phyloP scores from a whole-genome alignment of 805 yeast genomes.

The Candida nemodendra region DNA sequence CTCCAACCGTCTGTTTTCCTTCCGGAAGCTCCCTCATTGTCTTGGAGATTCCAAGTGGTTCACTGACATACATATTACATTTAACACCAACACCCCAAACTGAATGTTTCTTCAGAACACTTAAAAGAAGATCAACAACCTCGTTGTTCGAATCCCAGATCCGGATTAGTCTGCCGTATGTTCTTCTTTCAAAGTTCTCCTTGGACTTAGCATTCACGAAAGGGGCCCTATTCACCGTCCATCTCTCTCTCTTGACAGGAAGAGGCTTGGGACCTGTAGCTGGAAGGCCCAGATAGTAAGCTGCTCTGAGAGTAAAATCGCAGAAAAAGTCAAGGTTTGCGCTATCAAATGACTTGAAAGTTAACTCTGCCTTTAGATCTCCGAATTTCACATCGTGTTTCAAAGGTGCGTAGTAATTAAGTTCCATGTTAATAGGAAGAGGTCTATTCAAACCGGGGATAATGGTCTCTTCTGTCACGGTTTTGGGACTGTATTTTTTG shows the following conservation, averaged over 20 bases:
- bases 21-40: conserved; percentile 36
- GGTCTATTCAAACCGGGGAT: conserved; percentile 47
- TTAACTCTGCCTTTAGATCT: conserved; percentile 73
- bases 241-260: conserved; percentile 73
- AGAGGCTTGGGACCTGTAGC: conserved; percentile 68
- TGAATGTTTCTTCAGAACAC: conserved; percentile 73
- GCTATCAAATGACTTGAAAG: conserved; percentile 68
- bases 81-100: conserved; percentile 81
- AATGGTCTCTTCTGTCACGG: conserved; percentile 34
- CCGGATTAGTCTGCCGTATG: conserved; percentile 69
- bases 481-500: conserved; percentile 37
- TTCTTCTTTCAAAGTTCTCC: conserved; percentile 88
- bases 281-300: conserved; percentile 87
- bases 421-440: conserved; percentile 80
- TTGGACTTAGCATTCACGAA: conserved; percentile 93
- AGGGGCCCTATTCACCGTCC: conserved; percentile 93
- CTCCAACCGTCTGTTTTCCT: conserved; percentile 18
- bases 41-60: conserved; percentile 44
- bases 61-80: conserved; percentile 61
- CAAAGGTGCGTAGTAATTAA: conserved; percentile 79
- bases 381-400: conserved; percentile 66
- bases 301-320: conserved; percentile 87
- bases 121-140: conserved; percentile 76
- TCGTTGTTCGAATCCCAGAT: conserved; percentile 87
- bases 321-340: conserved; percentile 70